A percentile compares a stretch with the other conserved stretches of the same genome.
Conservation (phyloP, 352 stramenopile genomes). For the Plasmopara viticola region DNA sequence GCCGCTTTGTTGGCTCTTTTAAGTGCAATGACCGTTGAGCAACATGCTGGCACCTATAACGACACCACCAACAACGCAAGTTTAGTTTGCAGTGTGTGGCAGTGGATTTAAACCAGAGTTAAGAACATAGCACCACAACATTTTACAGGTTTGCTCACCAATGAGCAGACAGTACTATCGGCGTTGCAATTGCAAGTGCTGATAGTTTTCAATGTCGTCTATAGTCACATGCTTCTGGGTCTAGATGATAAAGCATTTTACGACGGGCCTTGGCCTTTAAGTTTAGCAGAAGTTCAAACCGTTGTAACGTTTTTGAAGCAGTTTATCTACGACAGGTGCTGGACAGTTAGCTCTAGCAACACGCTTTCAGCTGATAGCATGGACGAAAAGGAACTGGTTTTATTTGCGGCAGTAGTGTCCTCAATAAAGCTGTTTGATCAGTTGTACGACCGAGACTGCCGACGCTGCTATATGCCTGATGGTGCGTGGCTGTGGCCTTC, state of each 20-base stretch:
- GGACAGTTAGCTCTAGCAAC: constrained; percentile 29
- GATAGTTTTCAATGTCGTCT: constrained; percentile 57
- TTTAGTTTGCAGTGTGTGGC: constrained; percentile 35
- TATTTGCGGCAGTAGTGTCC: constrained; percentile 49
- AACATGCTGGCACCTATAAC: constrained; percentile 3
- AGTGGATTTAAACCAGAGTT: constrained; percentile 19
- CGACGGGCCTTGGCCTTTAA: constrained; percentile 50
- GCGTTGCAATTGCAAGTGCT: constrained; percentile 32
- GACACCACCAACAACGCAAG: constrained; percentile 5
- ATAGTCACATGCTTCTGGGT: constrained; percentile 55
- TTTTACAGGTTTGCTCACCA: constrained; percentile 4
- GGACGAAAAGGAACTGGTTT: constrained; percentile 19
- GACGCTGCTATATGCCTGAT: constrained; percentile 38
- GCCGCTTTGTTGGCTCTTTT: constrained; percentile 42
- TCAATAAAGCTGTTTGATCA: constrained; percentile 77
- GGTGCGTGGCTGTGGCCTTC: constrained; percentile 64
- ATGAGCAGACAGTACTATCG: constrained; percentile 15
- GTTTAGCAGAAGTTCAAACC: constrained; percentile 26
- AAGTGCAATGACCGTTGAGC: constrained; percentile 40
- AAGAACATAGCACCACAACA: constrained; percentile 10
- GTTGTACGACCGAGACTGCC: constrained; percentile 65
- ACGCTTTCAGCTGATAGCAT: constrained; percentile 14
- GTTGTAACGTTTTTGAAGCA: constrained; percentile 55
- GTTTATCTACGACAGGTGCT: constrained; percentile 67
- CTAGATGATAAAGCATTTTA: constrained; percentile 73